These are phyloP conservation scores for Taphrina confusa DNA, from an alignment of 1,139 yeast species.

Conservation along the genomic window DNA sequence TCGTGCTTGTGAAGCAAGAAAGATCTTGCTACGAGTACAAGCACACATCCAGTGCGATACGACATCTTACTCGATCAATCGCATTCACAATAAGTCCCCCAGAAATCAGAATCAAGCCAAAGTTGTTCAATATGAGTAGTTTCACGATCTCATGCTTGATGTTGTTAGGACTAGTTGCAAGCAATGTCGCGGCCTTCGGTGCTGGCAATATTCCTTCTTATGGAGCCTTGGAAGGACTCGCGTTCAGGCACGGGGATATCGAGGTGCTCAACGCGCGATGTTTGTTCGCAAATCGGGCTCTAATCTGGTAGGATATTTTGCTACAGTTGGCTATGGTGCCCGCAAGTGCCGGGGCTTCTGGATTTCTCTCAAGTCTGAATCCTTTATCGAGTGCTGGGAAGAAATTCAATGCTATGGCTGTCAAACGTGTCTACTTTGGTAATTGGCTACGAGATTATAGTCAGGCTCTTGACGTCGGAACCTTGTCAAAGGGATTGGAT, in stretches of 20 bases:
- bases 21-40: no score
- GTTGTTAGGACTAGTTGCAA: no score
- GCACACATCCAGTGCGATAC: no score
- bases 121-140: no score
- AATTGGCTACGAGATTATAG: conserved; percentile 44
- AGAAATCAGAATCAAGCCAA: no score
- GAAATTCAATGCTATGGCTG: conserved; percentile 41
- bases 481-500: conserved; percentile 41
- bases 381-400: conserved; percentile 32
- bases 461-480: conserved; percentile 44
- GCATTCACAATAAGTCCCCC: no score
- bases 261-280: conserved; percentile 34
- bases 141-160: no score
- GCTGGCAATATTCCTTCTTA: conserved; percentile 44
- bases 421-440: conserved; percentile 43
- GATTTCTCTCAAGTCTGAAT: conserved; percentile 40
- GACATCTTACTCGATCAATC: no score
- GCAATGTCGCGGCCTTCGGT: conserved; percentile 41
- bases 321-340: conserved; percentile 39
- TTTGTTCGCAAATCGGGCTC: neutral
- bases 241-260: conserved; percentile 44
- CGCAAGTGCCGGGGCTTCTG: conserved; percentile 38
- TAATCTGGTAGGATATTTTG: conserved; percentile 39
- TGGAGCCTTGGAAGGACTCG: conserved; percentile 42
- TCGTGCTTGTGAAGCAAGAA: no score